Evolutionary conservation across 257 asterid species (phyloP), one percentile per base, ranked within the genome.

Genomic region (Cinchona pubescens): DNA sequence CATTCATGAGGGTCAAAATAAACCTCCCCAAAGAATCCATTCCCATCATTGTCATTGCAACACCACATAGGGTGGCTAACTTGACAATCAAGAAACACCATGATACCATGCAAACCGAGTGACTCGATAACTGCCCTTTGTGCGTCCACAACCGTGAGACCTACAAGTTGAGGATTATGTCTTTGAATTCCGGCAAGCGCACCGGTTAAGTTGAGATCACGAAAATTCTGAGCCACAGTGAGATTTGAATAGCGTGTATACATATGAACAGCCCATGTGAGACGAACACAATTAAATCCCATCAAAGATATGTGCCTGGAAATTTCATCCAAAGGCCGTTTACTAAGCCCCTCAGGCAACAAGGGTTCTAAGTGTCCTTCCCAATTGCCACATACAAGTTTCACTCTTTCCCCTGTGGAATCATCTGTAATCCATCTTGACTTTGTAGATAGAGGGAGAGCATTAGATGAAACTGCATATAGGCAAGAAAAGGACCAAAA

Each of bases 41-140:
- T 92, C 0, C 95, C 97, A 82, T 92, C 97, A 1, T 75, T 0
- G 51, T 82, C 78, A 15, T 74, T 23, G 27, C 96, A 90, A 55
- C 96, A 90, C 95, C 96, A 92, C 84, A 72, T 78, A 9, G 96
- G 96, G 29, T 72, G 60, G 75, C 96, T 86, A 29, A 92, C 89
- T 19, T 90, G 93, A 78, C 87, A 87, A 75, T 92, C 96, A 16
- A 92, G 93, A 8, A 90, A 86, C 55, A 82, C 85, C 95, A 92
- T 92, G 9, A 88, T 42, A 1, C 88, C 86, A 37, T 75, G 73
- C 0, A 38, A 46, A 19, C 63, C 86, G 69, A 88, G 83, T 34
- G 82, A 86, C 0, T 82, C 78, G 16, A 92, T 66, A 62, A 90
- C 90, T 3, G 85, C 82, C 71, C 73, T 79, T 34, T 89, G 95